phyloP scores from a whole-genome alignment of 2,329 filamentous ascomycete species.

The Diaporthe sp. region DNA sequence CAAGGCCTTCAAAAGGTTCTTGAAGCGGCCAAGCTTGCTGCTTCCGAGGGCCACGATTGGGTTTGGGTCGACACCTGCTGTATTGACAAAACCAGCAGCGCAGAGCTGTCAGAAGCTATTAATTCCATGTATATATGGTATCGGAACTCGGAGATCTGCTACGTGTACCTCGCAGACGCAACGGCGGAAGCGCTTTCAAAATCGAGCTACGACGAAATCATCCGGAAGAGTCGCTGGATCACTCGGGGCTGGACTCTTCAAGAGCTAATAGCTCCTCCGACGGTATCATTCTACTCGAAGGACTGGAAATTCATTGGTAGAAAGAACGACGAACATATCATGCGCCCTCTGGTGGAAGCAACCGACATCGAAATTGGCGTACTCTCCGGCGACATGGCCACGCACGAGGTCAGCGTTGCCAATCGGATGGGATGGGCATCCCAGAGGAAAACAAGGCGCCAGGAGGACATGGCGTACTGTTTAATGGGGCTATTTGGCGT shows the following conservation, averaged over 20 bases:
- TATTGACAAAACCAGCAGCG: slow-evolving; percentile 11
- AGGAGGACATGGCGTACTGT: slow-evolving; percentile 43
- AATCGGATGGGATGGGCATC: slow-evolving; percentile 45
- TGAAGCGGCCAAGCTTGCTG: not conserved
- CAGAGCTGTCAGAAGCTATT: not conserved
- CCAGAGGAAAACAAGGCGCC: slow-evolving; percentile 37
- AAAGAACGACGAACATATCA: slow-evolving; percentile 34
- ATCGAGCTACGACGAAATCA: no score
- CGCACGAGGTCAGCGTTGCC: slow-evolving; percentile 28
- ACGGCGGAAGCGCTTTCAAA: no score
- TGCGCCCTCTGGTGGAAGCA: not conserved
- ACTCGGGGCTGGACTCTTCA: slow-evolving; percentile 29
- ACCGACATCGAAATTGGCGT: not conserved
- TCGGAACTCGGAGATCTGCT: not conserved
- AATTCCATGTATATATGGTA: slow-evolving; percentile 18
- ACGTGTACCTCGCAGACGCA: not conserved
- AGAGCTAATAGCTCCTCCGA: slow-evolving; percentile 37
- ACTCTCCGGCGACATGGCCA: not conserved
- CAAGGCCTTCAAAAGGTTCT: not conserved
- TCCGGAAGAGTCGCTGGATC: not conserved
- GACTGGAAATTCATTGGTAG: slow-evolving; percentile 37
- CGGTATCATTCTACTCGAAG: slow-evolving; percentile 38
- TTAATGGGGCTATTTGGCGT: slow-evolving; percentile 44
- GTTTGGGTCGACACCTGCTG: slow-evolving; percentile 10
- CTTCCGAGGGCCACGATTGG: not conserved